Evolutionary conservation across 2,329 filamentous ascomycete genomes (phyloP).

Genomic region (Cladosporium sp.): DNA sequence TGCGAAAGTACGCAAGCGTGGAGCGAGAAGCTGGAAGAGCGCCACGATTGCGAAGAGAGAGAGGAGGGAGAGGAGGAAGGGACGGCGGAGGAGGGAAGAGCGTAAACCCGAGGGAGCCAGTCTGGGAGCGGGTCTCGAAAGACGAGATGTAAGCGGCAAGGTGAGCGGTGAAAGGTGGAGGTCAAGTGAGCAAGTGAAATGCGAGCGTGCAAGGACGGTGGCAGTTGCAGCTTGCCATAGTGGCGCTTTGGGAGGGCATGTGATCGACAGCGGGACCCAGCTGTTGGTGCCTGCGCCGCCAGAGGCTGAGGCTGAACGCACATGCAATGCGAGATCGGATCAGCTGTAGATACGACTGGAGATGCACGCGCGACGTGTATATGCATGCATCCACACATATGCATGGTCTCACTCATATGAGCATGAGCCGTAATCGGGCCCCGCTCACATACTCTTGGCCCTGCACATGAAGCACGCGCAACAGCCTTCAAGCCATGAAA

Average conservation of each 20-base stretch:
- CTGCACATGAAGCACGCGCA: too few species aligned
- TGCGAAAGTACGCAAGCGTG: constrained; percentile 30
- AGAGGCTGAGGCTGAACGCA: not conserved
- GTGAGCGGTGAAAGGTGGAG: not conserved
- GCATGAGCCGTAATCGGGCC: too few species aligned
- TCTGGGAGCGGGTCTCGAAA: not conserved
- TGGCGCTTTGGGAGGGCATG: not conserved
- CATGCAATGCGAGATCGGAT: constrained; percentile 6
- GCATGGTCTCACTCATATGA: not conserved
- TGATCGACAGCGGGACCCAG: not conserved
- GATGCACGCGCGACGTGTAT: not conserved
- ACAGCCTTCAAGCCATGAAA: too few species aligned
- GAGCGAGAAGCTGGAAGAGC: constrained; percentile 28
- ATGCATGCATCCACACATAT: not conserved
- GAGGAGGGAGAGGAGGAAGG: constrained; percentile 30
- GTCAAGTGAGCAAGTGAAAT: not conserved
- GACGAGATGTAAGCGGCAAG: not conserved
- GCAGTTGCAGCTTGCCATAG: not conserved
- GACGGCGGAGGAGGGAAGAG: constrained; percentile 18
- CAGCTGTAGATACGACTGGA: not conserved
- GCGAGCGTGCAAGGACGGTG: not conserved
- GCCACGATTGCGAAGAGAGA: constrained; percentile 32
- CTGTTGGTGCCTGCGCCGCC: not conserved
- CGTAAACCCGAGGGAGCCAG: constrained; percentile 14
- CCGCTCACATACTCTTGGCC: too few species aligned